Percentiles rank a stretch among this genome's conserved stretches.
phyloP scores from a whole-genome alignment of 2,329 filamentous ascomycete species.

The Cercospora canescens region DNA sequence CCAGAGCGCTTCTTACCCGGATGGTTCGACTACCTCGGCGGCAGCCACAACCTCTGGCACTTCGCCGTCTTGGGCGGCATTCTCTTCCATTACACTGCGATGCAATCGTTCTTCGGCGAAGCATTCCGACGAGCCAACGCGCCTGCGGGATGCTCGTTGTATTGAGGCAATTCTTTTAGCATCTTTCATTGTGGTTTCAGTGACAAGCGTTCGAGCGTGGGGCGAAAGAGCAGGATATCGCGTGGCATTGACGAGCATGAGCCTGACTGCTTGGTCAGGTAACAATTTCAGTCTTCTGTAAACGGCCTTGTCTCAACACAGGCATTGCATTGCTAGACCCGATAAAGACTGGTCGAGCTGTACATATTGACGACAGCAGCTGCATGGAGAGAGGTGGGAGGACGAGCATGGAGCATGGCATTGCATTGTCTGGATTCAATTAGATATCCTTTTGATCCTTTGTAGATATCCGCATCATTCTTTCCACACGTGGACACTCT shows the following conservation, averaged over 20 bases:
- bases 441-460: neutral
- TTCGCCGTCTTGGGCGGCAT: conserved; percentile 92
- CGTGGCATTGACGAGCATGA: conserved; percentile 1
- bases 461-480: neutral
- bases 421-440: neutral
- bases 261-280: neutral
- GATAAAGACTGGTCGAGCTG: neutral
- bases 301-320: conserved; percentile 9
- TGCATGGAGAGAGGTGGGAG: neutral
- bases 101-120: conserved; percentile 86
- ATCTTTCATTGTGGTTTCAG: neutral
- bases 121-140: conserved; percentile 40
- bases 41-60: conserved; percentile 98
- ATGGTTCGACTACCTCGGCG: conserved; percentile 91
- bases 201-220: conserved; percentile 13
- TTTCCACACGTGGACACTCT: neutral
- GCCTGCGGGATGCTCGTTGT: conserved; percentile 14
- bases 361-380: conserved; percentile 12
- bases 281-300: neutral
- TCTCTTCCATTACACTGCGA: conserved; percentile 93
- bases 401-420: conserved; percentile 6
- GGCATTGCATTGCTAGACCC: conserved; percentile 14
- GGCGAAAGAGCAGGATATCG: neutral
- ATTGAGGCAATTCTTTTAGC: neutral
- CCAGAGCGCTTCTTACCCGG: conserved; percentile 93